Conservation (phyloP, 768 basidiomycete species). For the Chalciporus pseudorubinellus region DNA sequence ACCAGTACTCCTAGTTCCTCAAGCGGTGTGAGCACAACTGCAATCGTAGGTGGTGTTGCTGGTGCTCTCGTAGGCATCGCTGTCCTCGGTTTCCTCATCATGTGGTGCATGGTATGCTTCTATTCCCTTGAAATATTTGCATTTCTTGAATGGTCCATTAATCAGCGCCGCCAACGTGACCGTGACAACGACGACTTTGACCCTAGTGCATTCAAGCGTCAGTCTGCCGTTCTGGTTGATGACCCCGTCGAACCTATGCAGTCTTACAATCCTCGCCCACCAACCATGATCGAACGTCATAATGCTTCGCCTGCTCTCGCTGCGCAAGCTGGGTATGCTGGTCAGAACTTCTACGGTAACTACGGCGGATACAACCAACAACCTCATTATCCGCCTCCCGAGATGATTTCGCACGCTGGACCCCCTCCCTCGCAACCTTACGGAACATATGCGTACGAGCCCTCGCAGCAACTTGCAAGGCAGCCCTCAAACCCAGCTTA, state of each 20-base stretch:
- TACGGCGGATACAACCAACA: constrained; percentile 29
- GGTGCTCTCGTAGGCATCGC: constrained; percentile 46
- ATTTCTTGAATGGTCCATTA: constrained; percentile 4
- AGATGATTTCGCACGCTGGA: constrained; percentile 10
- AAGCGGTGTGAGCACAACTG: constrained; percentile 30
- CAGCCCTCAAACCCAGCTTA: constrained; percentile 25
- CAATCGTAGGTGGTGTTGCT: constrained; percentile 41
- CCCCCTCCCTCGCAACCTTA: constrained; percentile 25
- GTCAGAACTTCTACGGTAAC: constrained; percentile 25
- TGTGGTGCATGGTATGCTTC: constrained; percentile 46
- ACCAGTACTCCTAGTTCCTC: constrained; percentile 36
- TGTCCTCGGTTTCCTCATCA: constrained; percentile 37
- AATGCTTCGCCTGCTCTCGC: constrained; percentile 30
- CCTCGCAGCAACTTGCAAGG: constrained; percentile 23
- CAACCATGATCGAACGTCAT: constrained; percentile 61
- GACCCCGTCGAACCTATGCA: constrained; percentile 44
- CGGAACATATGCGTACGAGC: constrained; percentile 24
- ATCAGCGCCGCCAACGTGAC: constrained; percentile 44
- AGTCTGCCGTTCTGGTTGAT: constrained; percentile 58
- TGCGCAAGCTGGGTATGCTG: constrained; percentile 14
- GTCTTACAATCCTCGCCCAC: constrained; percentile 55
- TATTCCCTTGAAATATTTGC: neutral
- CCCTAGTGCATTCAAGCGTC: constrained; percentile 56
- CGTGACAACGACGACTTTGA: constrained; percentile 46
- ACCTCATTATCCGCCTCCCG: constrained; percentile 11